Evolutionary conservation across 2,329 filamentous ascomycete species (phyloP), one percentile per base, ranked within the genome.

Genomic region (Verticillium longisporum): DNA sequence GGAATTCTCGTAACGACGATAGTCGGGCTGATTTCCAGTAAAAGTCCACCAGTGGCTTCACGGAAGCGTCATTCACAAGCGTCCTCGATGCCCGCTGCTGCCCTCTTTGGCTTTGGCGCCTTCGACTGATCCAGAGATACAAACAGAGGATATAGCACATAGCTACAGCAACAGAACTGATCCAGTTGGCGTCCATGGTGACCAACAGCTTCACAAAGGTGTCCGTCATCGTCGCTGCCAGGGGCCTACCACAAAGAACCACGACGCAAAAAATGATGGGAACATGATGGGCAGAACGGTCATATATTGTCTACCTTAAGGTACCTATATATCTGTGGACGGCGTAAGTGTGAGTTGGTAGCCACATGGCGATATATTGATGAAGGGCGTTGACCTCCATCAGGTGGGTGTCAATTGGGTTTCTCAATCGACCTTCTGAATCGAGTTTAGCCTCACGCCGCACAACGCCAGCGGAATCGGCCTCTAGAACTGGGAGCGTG

Each of bases 1-100:
- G 83, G 68, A 82, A 83, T 0, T 80, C 80, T 2, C 81, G 73
- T 38, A 79, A 73, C 41, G 74, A 72, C 3, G 67, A 63, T 0
- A 80, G 78, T 9, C 73, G 68, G 1, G 70, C 71, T 1, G 66
- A 62, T 41, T 72, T 68, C 75, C 79, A 81, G 63, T 80, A 70
- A 61, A 80, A 77, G 4, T 69, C 65, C 0, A 63, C 45, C 1
- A 74, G 62, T 0, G 75, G 66, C 34, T 70, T 63, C 55, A 74
- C 66, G 26, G 6, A 18, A 7, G n/a, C 18, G 11, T 14, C 34
- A n/a, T 57, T 38, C 15, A 26, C 34, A 11, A 5, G 5, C 14
- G 5, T 6, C 33, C 14, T 13, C 36, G n/a, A 21, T 37, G 34
- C 7, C 18, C n/a, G 11, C 11, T n/a, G 38, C 38, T 14, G 6